Evolutionary conservation across 768 basidiomycete genomes (phyloP), one percentile per base, ranked within the genome.

Genomic region (Tricholoma matsutake): DNA sequence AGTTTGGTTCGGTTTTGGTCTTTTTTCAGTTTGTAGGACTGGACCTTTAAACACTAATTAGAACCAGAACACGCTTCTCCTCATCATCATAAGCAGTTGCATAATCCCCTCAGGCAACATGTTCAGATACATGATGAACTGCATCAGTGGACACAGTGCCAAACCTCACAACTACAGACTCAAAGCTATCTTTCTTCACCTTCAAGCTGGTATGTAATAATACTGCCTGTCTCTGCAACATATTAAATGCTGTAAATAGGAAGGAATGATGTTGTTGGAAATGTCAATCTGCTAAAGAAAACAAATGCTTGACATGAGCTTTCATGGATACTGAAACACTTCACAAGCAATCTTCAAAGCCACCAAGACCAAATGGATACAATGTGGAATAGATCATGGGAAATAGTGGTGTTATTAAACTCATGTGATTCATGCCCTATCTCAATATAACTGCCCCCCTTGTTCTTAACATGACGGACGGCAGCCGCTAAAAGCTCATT

Each of bases 81-180:
- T 76, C 72, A 2, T 56, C 62, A 55, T 52, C 58, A 8, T 63
- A 37, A 0, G 70, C 60, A 8, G 62, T 63, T 14, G 45, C 6
- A 35, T 3, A 39, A 39, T 71, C 66, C 8, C 71, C 73, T 14
- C 31, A 20, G 8, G 67, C 41, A 0, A 76, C 16, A 16, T 62
- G 47, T 7, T 72, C 65, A 10, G 71, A 35, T 0, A 75, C 72
- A 5, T 35, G n/a, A 16, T 68, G 58, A 89, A 63, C 86, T 89
- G 70, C 77, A 90, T 8, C 89, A 89, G 68, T 86, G 90, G 70
- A 77, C 88, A 11, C 91, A 13, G 56, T 54, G 0, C 62, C 61
- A 49, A 79, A 69, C 1, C 61, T 56, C 0, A 45, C 10, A 0
- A 76, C 75, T 31, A 77, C 54, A 9, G 13, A 1, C 4, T 59